Conservation (phyloP, 495 filamentous ascomycete genomes). For the Talaromyces trachyspermus region DNA sequence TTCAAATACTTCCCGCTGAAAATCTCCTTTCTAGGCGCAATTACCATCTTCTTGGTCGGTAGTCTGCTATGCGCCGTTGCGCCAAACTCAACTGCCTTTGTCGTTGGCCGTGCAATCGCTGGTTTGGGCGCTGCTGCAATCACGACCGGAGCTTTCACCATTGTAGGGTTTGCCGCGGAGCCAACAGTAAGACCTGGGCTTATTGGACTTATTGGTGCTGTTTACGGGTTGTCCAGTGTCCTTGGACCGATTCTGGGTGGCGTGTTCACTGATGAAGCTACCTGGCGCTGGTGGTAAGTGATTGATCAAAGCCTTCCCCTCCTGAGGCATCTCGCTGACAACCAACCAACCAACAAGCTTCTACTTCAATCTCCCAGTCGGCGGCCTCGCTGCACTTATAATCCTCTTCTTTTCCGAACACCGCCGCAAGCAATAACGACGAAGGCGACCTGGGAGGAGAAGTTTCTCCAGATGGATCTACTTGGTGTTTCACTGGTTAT, state of each 20-base stretch:
- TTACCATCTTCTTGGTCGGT: conserved; percentile 58
- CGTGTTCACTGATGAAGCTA: no score
- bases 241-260: no score
- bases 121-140: conserved; percentile 50
- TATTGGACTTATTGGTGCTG: no score
- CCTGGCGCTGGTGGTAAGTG: no score
- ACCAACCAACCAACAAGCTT: no score
- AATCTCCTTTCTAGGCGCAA: conserved; percentile 8
- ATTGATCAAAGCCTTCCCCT: no score
- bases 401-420: conserved; percentile 42
- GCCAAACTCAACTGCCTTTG: conserved; percentile 53
- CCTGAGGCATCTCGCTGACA: no score
- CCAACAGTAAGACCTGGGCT: no score
- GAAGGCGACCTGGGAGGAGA: conserved; percentile 19
- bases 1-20: conserved; percentile 23
- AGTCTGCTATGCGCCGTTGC: conserved; percentile 59
- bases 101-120: conserved; percentile 65
- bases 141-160: conserved; percentile 19
- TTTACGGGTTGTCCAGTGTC: no score
- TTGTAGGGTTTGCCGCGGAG: no score
- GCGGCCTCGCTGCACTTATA: conserved; percentile 16
- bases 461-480: conserved; percentile 26
- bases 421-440: conserved; percentile 10
- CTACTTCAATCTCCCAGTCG: no score
- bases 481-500: conserved; percentile 26